Base-by-base conservation (phyloP, 2,329 filamentous ascomycete species). In the Rugonectria rugulosa region DNA sequence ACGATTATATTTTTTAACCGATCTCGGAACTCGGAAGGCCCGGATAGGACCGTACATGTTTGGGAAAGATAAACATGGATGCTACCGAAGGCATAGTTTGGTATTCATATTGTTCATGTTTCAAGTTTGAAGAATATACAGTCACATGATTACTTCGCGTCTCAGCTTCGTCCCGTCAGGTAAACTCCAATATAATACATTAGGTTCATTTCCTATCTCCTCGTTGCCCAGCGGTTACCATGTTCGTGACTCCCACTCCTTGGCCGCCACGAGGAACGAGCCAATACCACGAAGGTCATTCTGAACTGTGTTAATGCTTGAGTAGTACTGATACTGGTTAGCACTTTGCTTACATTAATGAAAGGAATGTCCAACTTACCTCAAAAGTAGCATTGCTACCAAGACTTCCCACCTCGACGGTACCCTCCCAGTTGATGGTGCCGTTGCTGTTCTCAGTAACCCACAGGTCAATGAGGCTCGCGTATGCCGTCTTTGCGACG, bases 351-450 rank as follows among this genome's bases (percentile, higher is more conserved):
- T 3, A 19, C 6, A 12, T 2, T 4, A 8, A 2, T 14, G 0
- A 2, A 5, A 3, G 12, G 4, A 4, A 4, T 5, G 7, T 17
- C 6, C 2, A 4, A 40, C 72, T 70, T 63, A 82, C 80, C 68
- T 81, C 75, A 60, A 81, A 84, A 8, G 73, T 75, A 3, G 76
- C 81, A 58, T 79, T 73, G 10, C 77, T 76, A 59, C 73, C 77
- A 58, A 85, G 62, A 46, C 78, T 81, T 40, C 81, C 81, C 9
- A 84, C 81, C 43, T 73, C 68, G 1, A 84, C 81, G 0, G 81
- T 84, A 1, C 79, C 79, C 57, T 81, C 77, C 70, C 76, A 83
- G 48, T 75, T 76, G 40, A 83, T 62, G 1, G 80, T 81, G 0
- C 78, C 78, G 54, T 82, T 77, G 23, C 73, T 71, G 37, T 78